These are phyloP conservation scores for Aspergillus persii DNA, from an alignment of 2,329 filamentous ascomycete species.

Conservation along the genomic window DNA sequence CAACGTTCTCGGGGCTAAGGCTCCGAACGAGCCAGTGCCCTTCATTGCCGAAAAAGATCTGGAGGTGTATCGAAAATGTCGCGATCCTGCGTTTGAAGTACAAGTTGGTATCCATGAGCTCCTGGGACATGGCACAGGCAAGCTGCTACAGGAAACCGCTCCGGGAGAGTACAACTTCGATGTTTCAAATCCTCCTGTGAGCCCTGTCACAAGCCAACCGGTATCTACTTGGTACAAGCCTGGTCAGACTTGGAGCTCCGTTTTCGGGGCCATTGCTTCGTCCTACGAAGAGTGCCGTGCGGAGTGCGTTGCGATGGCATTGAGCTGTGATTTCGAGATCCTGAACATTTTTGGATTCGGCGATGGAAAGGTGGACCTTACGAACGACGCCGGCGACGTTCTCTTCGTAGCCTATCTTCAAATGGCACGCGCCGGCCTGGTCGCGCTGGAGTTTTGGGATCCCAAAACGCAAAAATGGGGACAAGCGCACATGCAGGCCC, in stretches of 20 bases:
- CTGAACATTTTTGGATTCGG: slow-evolving; percentile 91
- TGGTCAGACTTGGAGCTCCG: slow-evolving; percentile 89
- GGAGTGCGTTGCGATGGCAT: slow-evolving; percentile 88
- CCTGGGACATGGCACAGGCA: slow-evolving; percentile 85
- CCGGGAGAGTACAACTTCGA: slow-evolving; percentile 88
- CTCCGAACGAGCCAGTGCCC: slow-evolving; percentile 86
- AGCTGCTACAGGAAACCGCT: slow-evolving; percentile 84
- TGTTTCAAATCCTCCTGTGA: slow-evolving; percentile 73
- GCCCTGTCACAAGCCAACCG: slow-evolving; percentile 73
- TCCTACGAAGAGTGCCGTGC: slow-evolving; percentile 94
- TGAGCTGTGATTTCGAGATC: slow-evolving; percentile 84
- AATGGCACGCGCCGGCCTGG: slow-evolving; percentile 91
- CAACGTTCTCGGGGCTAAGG: slow-evolving; percentile 88
- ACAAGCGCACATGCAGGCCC: slow-evolving; percentile 86
- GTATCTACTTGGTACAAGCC: slow-evolving; percentile 89
- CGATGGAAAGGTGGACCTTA: slow-evolving; percentile 69
- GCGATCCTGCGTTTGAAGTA: slow-evolving; percentile 86
- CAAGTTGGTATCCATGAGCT: slow-evolving; percentile 95
- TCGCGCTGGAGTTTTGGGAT: slow-evolving; percentile 91
- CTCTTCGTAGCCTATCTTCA: slow-evolving; percentile 84
- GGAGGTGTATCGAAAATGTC: slow-evolving; percentile 74
- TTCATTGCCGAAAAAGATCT: slow-evolving; percentile 81
- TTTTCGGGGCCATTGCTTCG: slow-evolving; percentile 83
- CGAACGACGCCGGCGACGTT: slow-evolving; percentile 77
- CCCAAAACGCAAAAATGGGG: slow-evolving; percentile 89